Evolutionary conservation across 176 grass and related monocot genomes (phyloP).

Genomic region (Areca catechu): DNA sequence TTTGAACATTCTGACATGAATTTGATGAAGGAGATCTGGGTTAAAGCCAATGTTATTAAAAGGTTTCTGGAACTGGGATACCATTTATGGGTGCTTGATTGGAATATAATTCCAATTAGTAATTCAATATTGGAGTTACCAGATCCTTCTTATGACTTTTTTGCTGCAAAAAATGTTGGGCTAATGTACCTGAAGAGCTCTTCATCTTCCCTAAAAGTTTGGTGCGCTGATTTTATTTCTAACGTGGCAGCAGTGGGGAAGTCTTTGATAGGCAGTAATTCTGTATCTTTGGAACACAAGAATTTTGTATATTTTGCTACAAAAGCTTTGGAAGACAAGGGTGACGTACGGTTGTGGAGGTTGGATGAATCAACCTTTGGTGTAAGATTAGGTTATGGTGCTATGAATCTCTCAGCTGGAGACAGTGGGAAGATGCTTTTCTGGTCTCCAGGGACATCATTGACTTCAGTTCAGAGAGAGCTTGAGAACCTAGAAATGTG

Average conservation of each 20-base stretch:
- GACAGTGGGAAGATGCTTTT: slow-evolving; percentile 42
- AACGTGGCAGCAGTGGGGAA: slow-evolving; percentile 23
- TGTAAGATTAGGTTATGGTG: slow-evolving; percentile 34
- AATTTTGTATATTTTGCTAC: slow-evolving; percentile 35
- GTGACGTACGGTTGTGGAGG: slow-evolving; percentile 33
- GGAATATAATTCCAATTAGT: slow-evolving; percentile 64
- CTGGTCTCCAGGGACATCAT: slow-evolving; percentile 30
- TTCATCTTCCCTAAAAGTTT: slow-evolving; percentile 39
- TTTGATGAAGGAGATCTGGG: slow-evolving; percentile 37
- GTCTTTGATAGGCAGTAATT: slow-evolving; percentile 17
- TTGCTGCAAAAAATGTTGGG: slow-evolving; percentile 34
- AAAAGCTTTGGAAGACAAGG: slow-evolving; percentile 29
- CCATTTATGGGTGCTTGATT: slow-evolving; percentile 65
- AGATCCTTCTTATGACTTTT: slow-evolving; percentile 52
- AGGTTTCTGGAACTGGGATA: slow-evolving; percentile 65
- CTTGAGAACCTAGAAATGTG: slow-evolving; percentile 53
- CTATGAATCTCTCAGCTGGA: slow-evolving; percentile 21
- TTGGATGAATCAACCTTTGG: slow-evolving; percentile 29
- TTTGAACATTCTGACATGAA: slow-evolving; percentile 19
- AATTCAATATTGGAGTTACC: slow-evolving; percentile 34
- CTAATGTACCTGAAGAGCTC: slow-evolving; percentile 66
- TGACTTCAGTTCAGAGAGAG: slow-evolving; percentile 48
- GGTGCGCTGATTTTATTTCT: slow-evolving; percentile 40
- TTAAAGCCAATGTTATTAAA: slow-evolving; percentile 60
- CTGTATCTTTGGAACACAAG: slow-evolving; percentile 14